phyloP scores from a whole-genome alignment of 2,329 filamentous ascomycete species.

The Cladobotryum protrusum region DNA sequence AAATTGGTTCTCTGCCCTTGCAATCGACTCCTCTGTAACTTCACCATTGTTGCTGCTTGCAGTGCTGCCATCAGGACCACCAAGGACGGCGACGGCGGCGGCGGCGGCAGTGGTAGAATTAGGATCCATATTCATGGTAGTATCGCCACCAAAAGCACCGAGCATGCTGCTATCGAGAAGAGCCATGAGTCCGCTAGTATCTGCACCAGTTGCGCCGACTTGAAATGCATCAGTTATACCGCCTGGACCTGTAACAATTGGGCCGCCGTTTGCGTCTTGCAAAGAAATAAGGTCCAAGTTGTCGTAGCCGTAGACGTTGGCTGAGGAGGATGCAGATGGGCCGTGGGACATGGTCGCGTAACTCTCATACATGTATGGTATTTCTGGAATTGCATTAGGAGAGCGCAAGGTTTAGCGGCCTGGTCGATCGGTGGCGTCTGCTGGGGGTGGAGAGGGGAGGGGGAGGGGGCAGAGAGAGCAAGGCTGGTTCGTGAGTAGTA shows the following conservation, averaged over 20 bases:
- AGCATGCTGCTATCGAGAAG: constrained; percentile 10
- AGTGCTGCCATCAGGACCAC: constrained; percentile 14
- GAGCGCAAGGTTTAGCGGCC: constrained; percentile 14
- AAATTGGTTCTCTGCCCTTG: constrained; percentile 28
- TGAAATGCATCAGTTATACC: constrained; percentile 5
- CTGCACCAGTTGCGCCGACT: background rate
- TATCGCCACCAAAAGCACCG: constrained; percentile 17
- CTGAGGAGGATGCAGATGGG: constrained; percentile 26
- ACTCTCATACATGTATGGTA: constrained; percentile 12
- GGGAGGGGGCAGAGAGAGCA: background rate
- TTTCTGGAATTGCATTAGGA: constrained; percentile 23
- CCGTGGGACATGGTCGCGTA: constrained; percentile 29
- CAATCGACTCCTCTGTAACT: constrained; percentile 24
- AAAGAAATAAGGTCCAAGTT: constrained; percentile 24
- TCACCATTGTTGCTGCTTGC: constrained; percentile 15
- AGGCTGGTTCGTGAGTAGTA: constrained; percentile 5
- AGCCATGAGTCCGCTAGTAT: constrained; percentile 6
- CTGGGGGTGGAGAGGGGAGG: constrained; percentile 1
- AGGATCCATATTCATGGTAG: constrained; percentile 24
- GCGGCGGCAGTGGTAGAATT: background rate
- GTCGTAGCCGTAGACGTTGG: constrained; percentile 32
- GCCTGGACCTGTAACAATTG: constrained; percentile 17
- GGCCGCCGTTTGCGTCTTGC: constrained; percentile 21
- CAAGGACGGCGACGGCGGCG: constrained; percentile 12
- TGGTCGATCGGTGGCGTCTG: constrained; percentile 7